Evolutionary conservation across 176 grass and related monocot species (phyloP).

Genomic region (Luzula sylvatica): DNA sequence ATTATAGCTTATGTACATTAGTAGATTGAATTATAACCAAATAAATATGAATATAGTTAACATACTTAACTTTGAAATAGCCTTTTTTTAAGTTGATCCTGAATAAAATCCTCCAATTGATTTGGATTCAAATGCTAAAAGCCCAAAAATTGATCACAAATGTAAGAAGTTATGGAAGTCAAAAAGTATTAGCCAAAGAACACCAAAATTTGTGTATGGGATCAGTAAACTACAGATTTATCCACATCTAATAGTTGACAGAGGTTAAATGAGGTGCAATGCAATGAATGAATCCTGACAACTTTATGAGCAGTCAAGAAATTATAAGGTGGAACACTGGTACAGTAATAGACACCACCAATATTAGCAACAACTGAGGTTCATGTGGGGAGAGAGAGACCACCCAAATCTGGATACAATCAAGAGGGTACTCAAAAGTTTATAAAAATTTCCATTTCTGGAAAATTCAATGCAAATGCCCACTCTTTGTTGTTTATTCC

Average conservation of each 20-base stretch:
- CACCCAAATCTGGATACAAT: neutral
- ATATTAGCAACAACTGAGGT: neutral
- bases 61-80: neutral
- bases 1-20: neutral
- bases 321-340: neutral
- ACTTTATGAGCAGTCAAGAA: neutral
- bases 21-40: neutral
- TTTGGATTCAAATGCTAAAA: neutral
- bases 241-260: too few relatives aligned
- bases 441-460: conserved; percentile 7
- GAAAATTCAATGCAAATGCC: neutral
- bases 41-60: neutral
- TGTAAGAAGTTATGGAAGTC: neutral
- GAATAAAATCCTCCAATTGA: neutral
- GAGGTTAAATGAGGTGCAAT: neutral
- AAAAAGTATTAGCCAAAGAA: neutral
- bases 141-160: neutral
- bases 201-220: neutral
- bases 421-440: conserved; percentile 7
- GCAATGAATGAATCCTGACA: neutral
- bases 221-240: neutral
- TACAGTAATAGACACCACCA: neutral
- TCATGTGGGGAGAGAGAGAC: neutral
- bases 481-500: too few relatives aligned
- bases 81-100: neutral